Conservation (phyloP, 192 early-diverging fungal genomes). For the Glomus cerebriforme region DNA sequence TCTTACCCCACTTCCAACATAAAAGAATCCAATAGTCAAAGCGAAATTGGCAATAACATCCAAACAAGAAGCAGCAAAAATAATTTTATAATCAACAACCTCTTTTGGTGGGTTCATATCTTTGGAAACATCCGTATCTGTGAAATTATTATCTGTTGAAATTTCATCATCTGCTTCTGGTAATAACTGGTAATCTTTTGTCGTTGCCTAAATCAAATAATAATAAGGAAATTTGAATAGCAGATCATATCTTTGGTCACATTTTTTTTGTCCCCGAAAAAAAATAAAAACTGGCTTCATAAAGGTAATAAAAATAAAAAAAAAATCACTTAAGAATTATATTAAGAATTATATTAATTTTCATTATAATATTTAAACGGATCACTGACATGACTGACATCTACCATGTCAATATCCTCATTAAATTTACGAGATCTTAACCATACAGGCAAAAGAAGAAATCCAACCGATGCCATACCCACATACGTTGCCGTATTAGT, state of each 20-base stretch:
- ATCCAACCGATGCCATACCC: slow-evolving; percentile 44
- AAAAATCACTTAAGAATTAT: not conserved
- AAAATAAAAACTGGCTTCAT: not conserved
- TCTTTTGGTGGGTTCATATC: slow-evolving; percentile 39
- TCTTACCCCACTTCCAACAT: slow-evolving; percentile 62
- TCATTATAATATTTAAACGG: not conserved
- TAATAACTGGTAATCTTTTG: slow-evolving; percentile 24
- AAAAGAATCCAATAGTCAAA: slow-evolving; percentile 58
- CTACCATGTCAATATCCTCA: not conserved
- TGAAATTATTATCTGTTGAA: not conserved
- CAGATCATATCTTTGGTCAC: not conserved
- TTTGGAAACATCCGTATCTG: slow-evolving; percentile 15
- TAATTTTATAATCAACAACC: slow-evolving; percentile 33
- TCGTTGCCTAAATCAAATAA: not conserved
- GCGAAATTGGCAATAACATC: slow-evolving; percentile 58
- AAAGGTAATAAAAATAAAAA: not conserved
- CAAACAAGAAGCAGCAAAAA: slow-evolving; percentile 43
- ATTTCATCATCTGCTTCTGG: slow-evolving; percentile 24
- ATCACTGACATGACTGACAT: not conserved
- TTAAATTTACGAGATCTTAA: not conserved
- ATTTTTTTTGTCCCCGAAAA: not conserved
- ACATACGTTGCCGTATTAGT: slow-evolving; percentile 36
- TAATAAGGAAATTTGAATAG: not conserved
- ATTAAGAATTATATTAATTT: not conserved
- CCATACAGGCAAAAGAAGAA: slow-evolving; percentile 40